Conservation (phyloP, 768 basidiomycete species). For the Agaricus sinodeliciosus region DNA sequence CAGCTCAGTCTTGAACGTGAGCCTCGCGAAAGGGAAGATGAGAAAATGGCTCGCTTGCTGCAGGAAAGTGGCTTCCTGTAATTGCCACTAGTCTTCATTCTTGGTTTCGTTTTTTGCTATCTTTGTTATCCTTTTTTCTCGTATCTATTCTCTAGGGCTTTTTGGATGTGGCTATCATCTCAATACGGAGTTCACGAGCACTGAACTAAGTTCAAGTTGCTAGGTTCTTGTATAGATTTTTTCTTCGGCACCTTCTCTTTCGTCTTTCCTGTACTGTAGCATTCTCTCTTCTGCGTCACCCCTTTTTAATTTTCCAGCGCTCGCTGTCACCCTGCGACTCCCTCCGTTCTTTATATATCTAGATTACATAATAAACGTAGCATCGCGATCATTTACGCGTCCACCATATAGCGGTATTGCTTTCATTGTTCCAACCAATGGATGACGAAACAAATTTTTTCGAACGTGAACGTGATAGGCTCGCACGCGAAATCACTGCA, state of each 20-base stretch:
- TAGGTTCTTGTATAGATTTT: constrained; percentile 17
- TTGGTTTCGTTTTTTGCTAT: not conserved
- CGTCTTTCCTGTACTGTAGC: not conserved
- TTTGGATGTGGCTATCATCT: not conserved
- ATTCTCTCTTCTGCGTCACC: not conserved
- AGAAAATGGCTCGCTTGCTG: constrained; percentile 87
- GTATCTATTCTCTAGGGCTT: not conserved
- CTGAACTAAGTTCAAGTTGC: constrained; percentile 11
- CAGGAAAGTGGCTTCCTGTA: constrained; percentile 87
- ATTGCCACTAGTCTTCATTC: not conserved
- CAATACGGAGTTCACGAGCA: constrained; percentile 14
- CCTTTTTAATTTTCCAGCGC: not conserved
- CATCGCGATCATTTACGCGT: not conserved
- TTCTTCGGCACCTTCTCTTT: not conserved
- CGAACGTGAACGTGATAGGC: constrained; percentile 70
- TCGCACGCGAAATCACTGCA: constrained; percentile 66
- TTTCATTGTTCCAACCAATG: not conserved
- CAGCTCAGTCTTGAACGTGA: constrained; percentile 80
- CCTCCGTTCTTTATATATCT: not conserved
- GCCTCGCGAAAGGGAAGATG: constrained; percentile 92
- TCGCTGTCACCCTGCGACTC: not conserved
- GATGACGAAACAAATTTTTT: constrained; percentile 61
- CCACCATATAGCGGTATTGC: not conserved
- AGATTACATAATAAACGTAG: not conserved
- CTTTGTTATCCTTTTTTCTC: not conserved